Base-by-base conservation (phyloP, 2,329 filamentous ascomycete species). In the Scortechinia acanthostroma region DNA sequence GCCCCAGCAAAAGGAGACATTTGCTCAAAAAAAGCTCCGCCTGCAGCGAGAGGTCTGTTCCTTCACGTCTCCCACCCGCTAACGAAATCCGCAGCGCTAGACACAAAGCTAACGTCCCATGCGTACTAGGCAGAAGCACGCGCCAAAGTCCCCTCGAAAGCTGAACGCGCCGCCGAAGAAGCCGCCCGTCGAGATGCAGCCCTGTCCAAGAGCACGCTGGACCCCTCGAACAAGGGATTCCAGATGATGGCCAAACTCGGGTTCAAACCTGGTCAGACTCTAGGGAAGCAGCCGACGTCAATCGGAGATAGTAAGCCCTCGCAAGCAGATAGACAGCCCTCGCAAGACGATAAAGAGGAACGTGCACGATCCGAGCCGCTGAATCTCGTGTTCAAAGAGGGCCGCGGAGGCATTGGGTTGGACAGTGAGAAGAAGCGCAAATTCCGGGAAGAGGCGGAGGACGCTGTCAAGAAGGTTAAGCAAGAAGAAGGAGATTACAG, bases 171-270 rank as follows among this genome's bases (percentile, higher is more conserved):
- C n/a, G 81, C 79, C 43, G 82, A 89, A 52, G 88, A 86, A 54
- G 77, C 76, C 5, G 75, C 73, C 35, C 79, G 79, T 15, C 83
- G 89, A 44, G 88, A 96, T 60, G 78, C 75, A 28, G 88, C 87
- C 0, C 76, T 96, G 21, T 75, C 82, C 3, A 86, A 69, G n/a
- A 87, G 85, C 3, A 71, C 93, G 43, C 70, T 95, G 4, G 76
- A 82, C 17, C 60, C 66, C 30, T 63, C 69, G 4, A 94, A 83
- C 67, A 97, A 96, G 59, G 93, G 91, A 1, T 80, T 94, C 49
- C 81, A 88, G 51, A 96, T 98, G 89, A 95, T 98, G 91, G 85
- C 88, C 19, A 91, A 88, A 63, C 88, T 98, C 74, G 93, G 93
- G 1, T 98, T 94, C 68, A 84, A 80, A 47, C 71, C 78, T 17